Evolutionary conservation across 495 filamentous ascomycete species (phyloP).

Genomic region (Cetradonia linearis): DNA sequence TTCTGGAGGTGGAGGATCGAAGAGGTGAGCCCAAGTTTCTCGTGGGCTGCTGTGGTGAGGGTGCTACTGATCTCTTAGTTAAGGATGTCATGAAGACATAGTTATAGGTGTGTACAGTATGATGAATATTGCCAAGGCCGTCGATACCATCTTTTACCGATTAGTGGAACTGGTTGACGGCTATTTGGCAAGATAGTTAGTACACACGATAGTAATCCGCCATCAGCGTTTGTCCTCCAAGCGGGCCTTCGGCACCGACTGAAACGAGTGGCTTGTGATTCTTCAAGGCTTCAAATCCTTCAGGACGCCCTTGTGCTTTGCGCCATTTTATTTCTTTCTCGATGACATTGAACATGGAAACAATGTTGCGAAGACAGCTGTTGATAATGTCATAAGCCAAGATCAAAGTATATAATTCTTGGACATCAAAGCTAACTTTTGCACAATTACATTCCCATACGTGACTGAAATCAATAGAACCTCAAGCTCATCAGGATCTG

Average conservation of each 20-base stretch:
- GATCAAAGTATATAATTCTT: background rate
- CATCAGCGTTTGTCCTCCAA: conserved; percentile 73
- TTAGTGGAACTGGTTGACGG: conserved; percentile 2
- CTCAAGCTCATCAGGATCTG: conserved; percentile 76
- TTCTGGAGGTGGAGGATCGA: conserved; percentile 44
- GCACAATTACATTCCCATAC: conserved; percentile 82
- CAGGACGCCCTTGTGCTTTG: conserved; percentile 46
- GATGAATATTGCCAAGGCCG: conserved; percentile 84
- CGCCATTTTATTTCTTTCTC: conserved; percentile 86
- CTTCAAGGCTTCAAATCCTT: conserved; percentile 59
- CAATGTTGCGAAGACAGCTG: conserved; percentile 80
- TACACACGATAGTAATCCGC: conserved; percentile 84
- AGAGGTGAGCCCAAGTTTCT: conserved; percentile 78
- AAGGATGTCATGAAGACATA: conserved; percentile 2
- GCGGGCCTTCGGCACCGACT: conserved; percentile 71
- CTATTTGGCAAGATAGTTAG: background rate
- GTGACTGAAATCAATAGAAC: conserved; percentile 82
- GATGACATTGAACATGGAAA: conserved; percentile 86
- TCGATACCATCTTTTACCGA: conserved; percentile 65
- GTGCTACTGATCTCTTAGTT: conserved; percentile 44
- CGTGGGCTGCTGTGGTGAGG: conserved; percentile 67
- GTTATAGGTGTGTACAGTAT: conserved; percentile 44
- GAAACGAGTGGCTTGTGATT: conserved; percentile 70
- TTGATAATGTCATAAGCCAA: background rate
- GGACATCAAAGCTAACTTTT: conserved; percentile 41